Base-by-base conservation (phyloP, 2,329 filamentous ascomycete genomes). In the Rhinocladiella similis region DNA sequence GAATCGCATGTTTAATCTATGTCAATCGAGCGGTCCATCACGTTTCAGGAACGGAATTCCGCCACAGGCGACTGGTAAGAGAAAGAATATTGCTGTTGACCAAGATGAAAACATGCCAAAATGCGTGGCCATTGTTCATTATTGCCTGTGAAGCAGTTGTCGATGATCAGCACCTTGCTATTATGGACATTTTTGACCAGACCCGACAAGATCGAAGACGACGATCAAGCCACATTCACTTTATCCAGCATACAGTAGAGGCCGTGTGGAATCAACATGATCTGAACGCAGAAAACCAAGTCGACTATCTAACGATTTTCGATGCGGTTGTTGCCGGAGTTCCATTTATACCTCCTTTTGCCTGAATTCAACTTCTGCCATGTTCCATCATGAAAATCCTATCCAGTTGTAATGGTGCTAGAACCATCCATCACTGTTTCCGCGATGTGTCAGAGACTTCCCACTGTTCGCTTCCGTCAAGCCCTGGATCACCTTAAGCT, bases 391-490 rank as follows among this genome's bases (percentile, higher is more conserved):
- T 43, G 47, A 45, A 45, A 50, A 22, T 20, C 45, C 47, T 38
- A 50, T 36, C 47, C 47, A 45, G 47, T 22, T 51, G 46, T 39
- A 38, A 29, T 25, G 42, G 50, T n/a, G n/a, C 49, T 56, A 60
- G 45, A 60, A 60, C 57, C 57, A 56, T 14, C 48, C 33, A 36
- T 56, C 45, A 52, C 10, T 25, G 47, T 60, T 56, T 53, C 67
- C 67, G 59, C 66, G 61, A 54, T 68, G 67, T 22, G 59, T 64
- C 39, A 69, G 2, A 43, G 67, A 46, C 46, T 59, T 56, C 33
- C 67, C 67, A 47, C 65, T 69, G 39, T 36, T 58, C 33, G 53
- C 51, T 14, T 47, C 54, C 59, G 63, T 59, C 62, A 69, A 53
- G 22, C 36, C 19, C 27, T 61, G 54, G 60, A 69, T 67, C 36